phyloP scores from a whole-genome alignment of 306 rosid genomes.

The Glycine tomentella region DNA sequence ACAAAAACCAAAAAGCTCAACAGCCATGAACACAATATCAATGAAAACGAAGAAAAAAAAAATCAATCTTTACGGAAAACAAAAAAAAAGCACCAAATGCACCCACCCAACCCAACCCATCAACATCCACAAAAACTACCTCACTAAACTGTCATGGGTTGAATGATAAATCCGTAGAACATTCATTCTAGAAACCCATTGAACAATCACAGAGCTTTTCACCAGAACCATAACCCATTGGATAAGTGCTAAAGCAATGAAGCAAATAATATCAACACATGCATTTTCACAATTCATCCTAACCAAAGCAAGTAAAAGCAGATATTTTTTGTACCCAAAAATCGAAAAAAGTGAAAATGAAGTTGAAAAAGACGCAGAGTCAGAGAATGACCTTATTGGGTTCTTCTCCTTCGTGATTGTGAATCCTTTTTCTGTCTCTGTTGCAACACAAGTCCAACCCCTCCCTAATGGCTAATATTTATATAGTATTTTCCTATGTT shows the following conservation, averaged over 20 bases:
- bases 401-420: background rate
- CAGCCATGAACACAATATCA: background rate
- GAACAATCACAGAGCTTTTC: slow-evolving; percentile 15
- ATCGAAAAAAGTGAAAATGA: background rate
- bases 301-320: background rate
- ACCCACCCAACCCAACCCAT: background rate
- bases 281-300: background rate
- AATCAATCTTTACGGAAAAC: background rate
- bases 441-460: background rate
- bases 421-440: background rate
- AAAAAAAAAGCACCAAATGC: background rate
- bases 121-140: background rate
- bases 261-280: background rate
- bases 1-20: background rate
- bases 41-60: background rate
- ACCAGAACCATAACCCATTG: background rate
- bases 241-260: slow-evolving; percentile 9
- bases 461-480: too few relatives aligned
- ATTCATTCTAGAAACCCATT: slow-evolving; percentile 24
- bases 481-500: too few relatives aligned
- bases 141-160: background rate
- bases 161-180: background rate
- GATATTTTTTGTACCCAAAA: background rate
- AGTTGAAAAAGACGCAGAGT: background rate
- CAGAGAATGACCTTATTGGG: background rate